phyloP scores from a whole-genome alignment of 768 basidiomycete genomes.

The Omphalotus guepiniiformis region DNA sequence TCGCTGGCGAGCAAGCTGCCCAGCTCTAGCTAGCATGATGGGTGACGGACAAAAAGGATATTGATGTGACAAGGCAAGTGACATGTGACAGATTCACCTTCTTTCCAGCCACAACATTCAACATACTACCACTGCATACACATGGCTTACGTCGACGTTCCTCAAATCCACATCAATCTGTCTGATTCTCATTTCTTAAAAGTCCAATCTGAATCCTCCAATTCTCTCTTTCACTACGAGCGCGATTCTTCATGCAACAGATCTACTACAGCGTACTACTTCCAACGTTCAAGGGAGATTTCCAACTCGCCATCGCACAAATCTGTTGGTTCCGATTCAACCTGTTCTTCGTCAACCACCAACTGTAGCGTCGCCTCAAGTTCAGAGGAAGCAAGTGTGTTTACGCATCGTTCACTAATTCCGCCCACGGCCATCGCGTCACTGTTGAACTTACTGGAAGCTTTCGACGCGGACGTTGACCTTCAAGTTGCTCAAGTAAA shows the following conservation, averaged over 20 bases:
- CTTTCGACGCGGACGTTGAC: conserved; percentile 28
- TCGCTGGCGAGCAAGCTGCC: conserved; percentile 28
- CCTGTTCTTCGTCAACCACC: conserved; percentile 1
- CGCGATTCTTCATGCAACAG: not conserved
- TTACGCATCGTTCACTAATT: conserved; percentile 6
- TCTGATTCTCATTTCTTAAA: not conserved
- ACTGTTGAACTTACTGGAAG: conserved; percentile 30
- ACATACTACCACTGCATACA: conserved; percentile 16
- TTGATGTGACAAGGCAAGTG: no score
- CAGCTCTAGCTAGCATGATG: conserved; percentile 10
- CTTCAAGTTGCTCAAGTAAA: conserved; percentile 19
- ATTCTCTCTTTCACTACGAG: no score
- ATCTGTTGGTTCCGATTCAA: not conserved
- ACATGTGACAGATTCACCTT: no score
- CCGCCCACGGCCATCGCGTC: conserved; percentile 23
- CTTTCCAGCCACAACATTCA: no score
- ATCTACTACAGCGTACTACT: not conserved
- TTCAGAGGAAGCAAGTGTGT: conserved; percentile 9
- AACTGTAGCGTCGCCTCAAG: conserved; percentile 4
- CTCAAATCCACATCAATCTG: conserved; percentile 3
- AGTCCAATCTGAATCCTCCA: no score
- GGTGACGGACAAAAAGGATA: not conserved
- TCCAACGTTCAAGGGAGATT: not conserved
- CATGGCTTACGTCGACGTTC: conserved; percentile 9
- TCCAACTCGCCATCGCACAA: not conserved